phyloP scores from a whole-genome alignment of 148 eudicot genomes.

The Camellia sinensis region DNA sequence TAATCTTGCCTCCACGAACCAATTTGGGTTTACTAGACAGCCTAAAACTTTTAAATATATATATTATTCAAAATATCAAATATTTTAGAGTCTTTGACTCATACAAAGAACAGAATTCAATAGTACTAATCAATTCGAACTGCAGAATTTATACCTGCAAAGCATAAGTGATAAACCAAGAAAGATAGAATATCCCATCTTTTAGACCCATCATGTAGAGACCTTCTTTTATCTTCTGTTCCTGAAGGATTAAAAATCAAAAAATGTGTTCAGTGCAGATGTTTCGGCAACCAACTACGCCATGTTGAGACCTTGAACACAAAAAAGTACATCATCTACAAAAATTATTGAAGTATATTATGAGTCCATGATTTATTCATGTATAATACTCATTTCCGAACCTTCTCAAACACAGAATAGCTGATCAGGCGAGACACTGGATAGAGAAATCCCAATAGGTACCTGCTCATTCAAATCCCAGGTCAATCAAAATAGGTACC shows the following conservation, averaged over 20 bases:
- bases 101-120: neutral
- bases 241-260: conserved; percentile 47
- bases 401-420: conserved; percentile 94
- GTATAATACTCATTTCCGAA: conserved; percentile 26
- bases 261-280: conserved; percentile 13
- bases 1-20: neutral
- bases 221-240: conserved; percentile 94
- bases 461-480: conserved; percentile 46
- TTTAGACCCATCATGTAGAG: conserved; percentile 99
- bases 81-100: neutral
- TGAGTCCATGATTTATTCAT: neutral
- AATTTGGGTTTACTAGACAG: neutral
- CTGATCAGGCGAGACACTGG: conserved; percentile 95
- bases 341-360: neutral
- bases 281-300: neutral
- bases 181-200: conserved; percentile 71
- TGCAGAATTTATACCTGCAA: conserved; percentile 55
- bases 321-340: neutral
- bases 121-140: neutral
- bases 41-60: neutral
- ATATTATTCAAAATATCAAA: neutral
- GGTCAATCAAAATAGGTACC: conserved; percentile 11
- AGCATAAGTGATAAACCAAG: conserved; percentile 90
- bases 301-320: neutral
- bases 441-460: conserved; percentile 93